Conservation (phyloP, 192 early-diverging fungal species). For the Spinellus fusiger region DNA sequence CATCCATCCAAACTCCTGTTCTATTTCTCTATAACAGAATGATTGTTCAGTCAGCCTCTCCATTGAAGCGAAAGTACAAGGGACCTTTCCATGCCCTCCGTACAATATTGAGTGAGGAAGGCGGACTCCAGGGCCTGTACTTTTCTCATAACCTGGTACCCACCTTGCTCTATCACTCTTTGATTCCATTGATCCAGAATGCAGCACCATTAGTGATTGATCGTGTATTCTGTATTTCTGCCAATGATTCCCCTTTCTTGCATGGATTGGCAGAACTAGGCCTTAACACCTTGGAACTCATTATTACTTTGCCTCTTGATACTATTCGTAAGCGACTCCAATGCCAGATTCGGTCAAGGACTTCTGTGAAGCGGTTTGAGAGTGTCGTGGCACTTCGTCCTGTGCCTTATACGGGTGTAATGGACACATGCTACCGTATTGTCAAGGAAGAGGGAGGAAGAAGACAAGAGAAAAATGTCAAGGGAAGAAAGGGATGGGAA, state of each 20-base stretch:
- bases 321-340: conserved; percentile 80
- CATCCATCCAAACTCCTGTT: not conserved
- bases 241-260: conserved; percentile 55
- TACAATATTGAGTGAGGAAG: conserved; percentile 76
- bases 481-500: no score
- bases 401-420: conserved; percentile 68
- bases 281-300: conserved; percentile 64
- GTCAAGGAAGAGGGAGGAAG: conserved; percentile 66
- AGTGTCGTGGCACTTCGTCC: conserved; percentile 60
- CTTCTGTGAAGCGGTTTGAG: conserved; percentile 49
- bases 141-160: conserved; percentile 67
- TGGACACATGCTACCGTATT: conserved; percentile 62
- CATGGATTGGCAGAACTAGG: conserved; percentile 57
- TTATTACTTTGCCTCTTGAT: conserved; percentile 81
- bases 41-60: conserved; percentile 76
- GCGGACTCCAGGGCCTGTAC: conserved; percentile 63
- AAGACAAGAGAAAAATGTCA: not conserved
- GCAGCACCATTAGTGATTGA: conserved; percentile 61
- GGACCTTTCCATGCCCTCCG: conserved; percentile 72
- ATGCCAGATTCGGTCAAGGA: conserved; percentile 65
- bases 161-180: conserved; percentile 70
- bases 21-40: conserved; percentile 40
- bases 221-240: conserved; percentile 51
- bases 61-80: conserved; percentile 73
- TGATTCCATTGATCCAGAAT: conserved; percentile 67